These are phyloP conservation scores for Ajuga chamaepitys DNA, from an alignment of 257 asterid species.

Conservation along the genomic window DNA sequence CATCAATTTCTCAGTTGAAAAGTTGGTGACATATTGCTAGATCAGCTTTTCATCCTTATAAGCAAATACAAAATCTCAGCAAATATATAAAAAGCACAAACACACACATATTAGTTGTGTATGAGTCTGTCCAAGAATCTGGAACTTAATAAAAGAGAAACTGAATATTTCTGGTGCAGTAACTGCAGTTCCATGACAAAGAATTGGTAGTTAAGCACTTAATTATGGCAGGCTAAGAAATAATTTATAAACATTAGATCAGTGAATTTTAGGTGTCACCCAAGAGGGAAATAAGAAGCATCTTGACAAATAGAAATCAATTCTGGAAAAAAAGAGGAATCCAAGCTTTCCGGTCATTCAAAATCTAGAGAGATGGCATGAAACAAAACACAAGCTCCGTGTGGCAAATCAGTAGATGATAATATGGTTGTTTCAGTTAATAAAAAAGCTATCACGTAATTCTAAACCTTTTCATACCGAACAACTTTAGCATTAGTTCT, in stretches of 20 bases:
- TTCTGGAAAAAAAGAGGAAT: neutral
- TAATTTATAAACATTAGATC: too few relatives aligned
- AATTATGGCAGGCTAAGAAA: neutral
- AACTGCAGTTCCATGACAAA: neutral
- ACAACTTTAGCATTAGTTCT: slow-evolving; percentile 36
- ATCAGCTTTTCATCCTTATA: neutral
- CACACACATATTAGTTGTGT: neutral
- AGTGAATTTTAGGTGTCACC: neutral
- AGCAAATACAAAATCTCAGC: neutral
- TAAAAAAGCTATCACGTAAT: slow-evolving; percentile 50
- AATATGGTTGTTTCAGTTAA: neutral
- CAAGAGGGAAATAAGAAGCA: neutral
- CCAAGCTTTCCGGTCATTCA: neutral
- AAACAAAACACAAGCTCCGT: neutral
- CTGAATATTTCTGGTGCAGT: neutral
- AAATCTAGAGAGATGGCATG: neutral
- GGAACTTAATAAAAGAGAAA: neutral
- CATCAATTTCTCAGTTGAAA: neutral
- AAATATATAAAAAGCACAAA: too few relatives aligned
- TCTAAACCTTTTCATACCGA: slow-evolving; percentile 68
- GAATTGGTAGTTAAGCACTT: too few relatives aligned
- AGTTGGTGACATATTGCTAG: neutral
- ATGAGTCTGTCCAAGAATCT: neutral
- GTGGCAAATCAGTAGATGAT: neutral
- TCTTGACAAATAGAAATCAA: neutral